Base-by-base conservation (phyloP, 352 stramenopile species). In the Globisporangium radiosum region DNA sequence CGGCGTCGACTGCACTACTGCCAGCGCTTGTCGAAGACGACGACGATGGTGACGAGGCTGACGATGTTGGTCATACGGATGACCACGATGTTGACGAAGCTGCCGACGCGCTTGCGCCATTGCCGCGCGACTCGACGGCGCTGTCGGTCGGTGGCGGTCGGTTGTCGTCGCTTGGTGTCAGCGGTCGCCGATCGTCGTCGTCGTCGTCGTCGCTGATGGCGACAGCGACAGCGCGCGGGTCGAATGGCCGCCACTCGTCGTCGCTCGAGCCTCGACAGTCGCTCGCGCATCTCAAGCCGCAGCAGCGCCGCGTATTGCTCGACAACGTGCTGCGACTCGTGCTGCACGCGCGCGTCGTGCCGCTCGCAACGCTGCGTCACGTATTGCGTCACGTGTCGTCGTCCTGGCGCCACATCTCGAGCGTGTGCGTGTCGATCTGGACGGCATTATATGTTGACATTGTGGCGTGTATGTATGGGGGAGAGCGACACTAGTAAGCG, bases 321-420 rank as follows among this genome's bases (percentile, higher is more conserved):
- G 65, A 84, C 59, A 71, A 65, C 50, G 71, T 78, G 48, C 50
- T 84, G 7, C 64, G 69, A 33, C 54, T 88, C 36, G 66, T 88
- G 19, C 57, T 86, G 19, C 60, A 71, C 10, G 74, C 78, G 50
- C 68, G 71, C 39, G 51, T 85, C 9, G 52, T 88, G 11, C 57
- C 75, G 13, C 48, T 69, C 6, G 57, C 65, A 25, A 47, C 54
- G 13, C 63, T 79, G 6, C 79, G 77, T 43, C 54, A 56, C 48
- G 66, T 65, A 14, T 47, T 86, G 2, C 61, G 61, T 14, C 63
- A 77, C 25, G 75, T 88, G 13, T 86, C 73, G 13, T 69, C 57
- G 5, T 70, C 72, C 11, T 87, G 76, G 76, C 56, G 65, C 15
- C 75, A 72, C 11, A 70, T 81, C 37, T 59, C 64, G 25, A 61